These are phyloP conservation scores for Candida gorgasii DNA, from an alignment of 805 yeast species.

Conservation along the genomic window DNA sequence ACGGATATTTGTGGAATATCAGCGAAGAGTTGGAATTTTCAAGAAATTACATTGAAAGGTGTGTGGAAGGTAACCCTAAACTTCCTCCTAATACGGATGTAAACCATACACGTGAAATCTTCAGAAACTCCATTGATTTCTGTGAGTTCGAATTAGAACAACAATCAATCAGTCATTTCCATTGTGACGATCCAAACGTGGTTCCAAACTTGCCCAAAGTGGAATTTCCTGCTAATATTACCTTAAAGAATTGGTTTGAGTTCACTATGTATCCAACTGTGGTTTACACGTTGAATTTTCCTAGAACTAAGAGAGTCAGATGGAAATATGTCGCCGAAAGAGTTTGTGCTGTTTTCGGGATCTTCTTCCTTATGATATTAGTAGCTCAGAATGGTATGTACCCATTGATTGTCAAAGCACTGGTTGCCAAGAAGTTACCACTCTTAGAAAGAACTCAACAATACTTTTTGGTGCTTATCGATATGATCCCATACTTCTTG, in stretches of 20 bases:
- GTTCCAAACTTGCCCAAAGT: conserved; percentile 9
- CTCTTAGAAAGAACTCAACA: conserved; percentile 40
- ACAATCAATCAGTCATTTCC: conserved; percentile 40
- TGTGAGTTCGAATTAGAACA: conserved; percentile 70
- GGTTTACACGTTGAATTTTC: conserved; percentile 80
- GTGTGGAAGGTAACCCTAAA: conserved; percentile 27
- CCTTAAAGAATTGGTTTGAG: conserved; percentile 62
- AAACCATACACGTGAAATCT: conserved; percentile 26
- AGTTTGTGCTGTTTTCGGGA: conserved; percentile 80
- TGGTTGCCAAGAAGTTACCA: conserved; percentile 53
- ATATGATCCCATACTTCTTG: conserved; percentile 78
- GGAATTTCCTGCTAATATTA: conserved; percentile 74
- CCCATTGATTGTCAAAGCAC: conserved; percentile 67
- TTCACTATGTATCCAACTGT: conserved; percentile 89
- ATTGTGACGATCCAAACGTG: conserved; percentile 14
- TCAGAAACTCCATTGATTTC: conserved; percentile 57
- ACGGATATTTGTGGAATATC: conserved; percentile 82
- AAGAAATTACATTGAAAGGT: conserved; percentile 41
- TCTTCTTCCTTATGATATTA: conserved; percentile 77
- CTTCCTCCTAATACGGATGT: conserved; percentile 25
- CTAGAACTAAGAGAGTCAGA: conserved; percentile 70
- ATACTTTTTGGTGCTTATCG: conserved; percentile 64
- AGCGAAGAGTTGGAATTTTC: conserved; percentile 55
- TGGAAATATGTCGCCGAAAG: conserved; percentile 70
- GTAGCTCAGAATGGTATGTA: conserved; percentile 74